phyloP scores from a whole-genome alignment of 2,329 filamentous ascomycete genomes.

The Curvularia sp. region DNA sequence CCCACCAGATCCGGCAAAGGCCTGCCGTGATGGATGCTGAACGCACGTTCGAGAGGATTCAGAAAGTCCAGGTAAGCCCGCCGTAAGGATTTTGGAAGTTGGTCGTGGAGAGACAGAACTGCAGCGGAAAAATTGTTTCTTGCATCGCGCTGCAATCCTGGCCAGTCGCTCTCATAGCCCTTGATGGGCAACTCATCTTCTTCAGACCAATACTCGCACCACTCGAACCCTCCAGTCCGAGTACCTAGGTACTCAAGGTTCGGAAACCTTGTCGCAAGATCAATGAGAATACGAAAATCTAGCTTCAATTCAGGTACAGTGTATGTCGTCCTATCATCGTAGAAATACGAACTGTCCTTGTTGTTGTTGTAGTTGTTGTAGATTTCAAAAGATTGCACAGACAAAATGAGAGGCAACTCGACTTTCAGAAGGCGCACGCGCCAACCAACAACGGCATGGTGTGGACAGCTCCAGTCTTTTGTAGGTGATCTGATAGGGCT shows the following conservation, averaged over 20 bases:
- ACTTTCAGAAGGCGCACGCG: conserved; percentile 2
- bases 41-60: background rate
- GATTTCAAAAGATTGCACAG: conserved; percentile 1
- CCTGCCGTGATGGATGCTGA: background rate
- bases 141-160: background rate
- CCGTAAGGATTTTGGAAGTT: background rate
- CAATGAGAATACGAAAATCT: background rate
- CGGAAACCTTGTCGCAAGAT: background rate
- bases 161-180: background rate
- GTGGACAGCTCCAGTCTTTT: background rate
- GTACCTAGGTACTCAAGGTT: background rate
- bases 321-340: background rate
- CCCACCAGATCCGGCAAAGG: background rate
- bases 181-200: background rate
- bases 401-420: background rate
- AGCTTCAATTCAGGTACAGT: background rate
- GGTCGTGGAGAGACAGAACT: background rate
- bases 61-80: background rate
- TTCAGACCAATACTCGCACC: background rate
- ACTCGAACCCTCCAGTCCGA: background rate
- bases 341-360: background rate
- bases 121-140: conserved; percentile 3
- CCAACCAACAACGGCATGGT: background rate
- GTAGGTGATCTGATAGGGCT: background rate
- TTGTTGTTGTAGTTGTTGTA: background rate